Evolutionary conservation across 192 early-diverging fungal species (phyloP).

Genomic region (Linnemannia hyalina): DNA sequence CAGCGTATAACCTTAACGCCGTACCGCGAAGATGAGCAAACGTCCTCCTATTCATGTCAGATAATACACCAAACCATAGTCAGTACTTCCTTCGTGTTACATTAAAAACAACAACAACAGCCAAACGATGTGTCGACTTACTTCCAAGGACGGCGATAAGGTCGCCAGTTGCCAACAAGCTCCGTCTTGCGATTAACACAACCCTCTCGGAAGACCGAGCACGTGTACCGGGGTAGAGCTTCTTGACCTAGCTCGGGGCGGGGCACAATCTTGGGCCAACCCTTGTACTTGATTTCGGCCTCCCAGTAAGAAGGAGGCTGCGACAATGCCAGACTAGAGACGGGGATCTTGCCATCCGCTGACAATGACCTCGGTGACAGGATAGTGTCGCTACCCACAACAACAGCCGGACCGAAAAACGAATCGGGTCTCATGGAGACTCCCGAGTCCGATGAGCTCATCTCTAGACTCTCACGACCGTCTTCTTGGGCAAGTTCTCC

Average conservation of each 20-base stretch:
- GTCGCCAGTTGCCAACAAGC: slow-evolving; percentile 41
- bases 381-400: neutral
- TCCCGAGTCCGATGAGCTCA: neutral
- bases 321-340: slow-evolving; percentile 36
- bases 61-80: neutral
- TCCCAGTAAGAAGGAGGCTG: slow-evolving; percentile 53
- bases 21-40: slow-evolving; percentile 62
- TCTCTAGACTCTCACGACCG: slow-evolving; percentile 41
- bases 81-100: neutral
- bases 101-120: neutral
- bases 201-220: slow-evolving; percentile 59
- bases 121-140: slow-evolving; percentile 3
- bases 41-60: slow-evolving; percentile 33
- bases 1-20: slow-evolving; percentile 53
- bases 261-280: slow-evolving; percentile 35
- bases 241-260: slow-evolving; percentile 64
- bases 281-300: slow-evolving; percentile 47
- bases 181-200: slow-evolving; percentile 63
- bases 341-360: slow-evolving; percentile 30
- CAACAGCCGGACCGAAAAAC: slow-evolving; percentile 3
- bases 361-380: neutral
- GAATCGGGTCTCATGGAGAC: neutral
- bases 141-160: slow-evolving; percentile 65
- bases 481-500: slow-evolving; percentile 32
- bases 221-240: slow-evolving; percentile 58